Evolutionary conservation across 305 asterid genomes (phyloP), one percentile per base, ranked within the genome.

Genomic region (Rubia tinctorum): DNA sequence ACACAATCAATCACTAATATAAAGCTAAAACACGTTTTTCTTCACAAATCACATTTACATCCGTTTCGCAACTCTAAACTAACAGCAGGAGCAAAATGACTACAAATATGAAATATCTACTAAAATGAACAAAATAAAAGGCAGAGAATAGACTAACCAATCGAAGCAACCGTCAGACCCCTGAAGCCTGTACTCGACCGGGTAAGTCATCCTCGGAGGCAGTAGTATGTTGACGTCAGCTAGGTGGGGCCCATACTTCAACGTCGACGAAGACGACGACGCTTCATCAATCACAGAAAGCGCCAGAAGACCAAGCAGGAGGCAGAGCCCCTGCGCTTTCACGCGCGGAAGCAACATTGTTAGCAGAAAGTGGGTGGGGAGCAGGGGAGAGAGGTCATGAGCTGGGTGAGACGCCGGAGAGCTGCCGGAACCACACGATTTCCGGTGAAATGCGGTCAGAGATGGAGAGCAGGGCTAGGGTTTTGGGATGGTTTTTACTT

Each of bases 101-200:
- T 13, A 45, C 51, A 40, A 10, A 71, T 13, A 27, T 27, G 30
- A 27, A 15, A 62, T 11, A 5, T 37, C 12, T 27, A 56, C 42
- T 49, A 49, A 49, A 13, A 49, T 49, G 55, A 53, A 71, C 5
- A 51, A 13, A 34, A 0, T 23, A 45, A 11, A 20, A 42, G 49
- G 17, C 15, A 17, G 15, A 56, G 17, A 63, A 53, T 15, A 18
- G 60, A 62, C 68, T 13, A 53, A 93, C 98, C 98, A 93, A 76
- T 87, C 84, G 91, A 93, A 93, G 81, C 98, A 93, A 59, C 98
- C 98, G 80, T 89, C 98, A 77, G 92, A 86, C 23, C 96, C 98
- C 79, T 85, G 98, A 75, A 93, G 93, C 20, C 98, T 74, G 75
- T 91, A 93, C 74, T 93, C 98, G 53, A 93, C 92, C 8, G 98